phyloP scores from a whole-genome alignment of 306 rosid genomes.

The Sechiopsis laciniata region DNA sequence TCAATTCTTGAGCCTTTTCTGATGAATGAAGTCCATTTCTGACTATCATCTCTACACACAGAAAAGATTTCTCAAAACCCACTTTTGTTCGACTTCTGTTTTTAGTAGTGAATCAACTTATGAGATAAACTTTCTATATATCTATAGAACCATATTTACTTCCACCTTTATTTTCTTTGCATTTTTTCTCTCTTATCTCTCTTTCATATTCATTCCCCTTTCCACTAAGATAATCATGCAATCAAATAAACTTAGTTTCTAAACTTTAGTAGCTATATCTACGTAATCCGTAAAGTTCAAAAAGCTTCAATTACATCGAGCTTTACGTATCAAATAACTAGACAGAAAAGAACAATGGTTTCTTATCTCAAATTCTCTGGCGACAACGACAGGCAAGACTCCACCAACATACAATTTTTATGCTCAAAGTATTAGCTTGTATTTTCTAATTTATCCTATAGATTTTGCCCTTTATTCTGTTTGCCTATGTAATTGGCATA shows the following conservation, averaged over 20 bases:
- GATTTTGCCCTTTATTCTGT: too few relatives aligned
- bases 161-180: constrained; percentile 12
- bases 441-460: too few relatives aligned
- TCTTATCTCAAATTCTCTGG: too few relatives aligned
- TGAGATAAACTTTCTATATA: too few relatives aligned
- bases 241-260: not conserved
- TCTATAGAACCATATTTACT: too few relatives aligned
- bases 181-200: not conserved
- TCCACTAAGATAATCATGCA: not conserved
- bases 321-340: not conserved
- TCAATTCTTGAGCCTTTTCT: constrained; percentile 1
- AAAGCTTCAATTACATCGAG: not conserved
- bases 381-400: too few relatives aligned
- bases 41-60: not conserved
- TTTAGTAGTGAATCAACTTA: too few relatives aligned
- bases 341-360: not conserved
- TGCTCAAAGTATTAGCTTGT: too few relatives aligned
- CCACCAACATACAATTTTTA: too few relatives aligned
- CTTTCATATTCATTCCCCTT: not conserved
- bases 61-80: not conserved
- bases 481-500: too few relatives aligned
- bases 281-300: not conserved
- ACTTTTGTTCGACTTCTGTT: not conserved
- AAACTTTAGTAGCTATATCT: not conserved
- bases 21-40: not conserved